phyloP scores from a whole-genome alignment of 2,329 filamentous ascomycete genomes.

The Ophiocordyceps camponoti-floridani region DNA sequence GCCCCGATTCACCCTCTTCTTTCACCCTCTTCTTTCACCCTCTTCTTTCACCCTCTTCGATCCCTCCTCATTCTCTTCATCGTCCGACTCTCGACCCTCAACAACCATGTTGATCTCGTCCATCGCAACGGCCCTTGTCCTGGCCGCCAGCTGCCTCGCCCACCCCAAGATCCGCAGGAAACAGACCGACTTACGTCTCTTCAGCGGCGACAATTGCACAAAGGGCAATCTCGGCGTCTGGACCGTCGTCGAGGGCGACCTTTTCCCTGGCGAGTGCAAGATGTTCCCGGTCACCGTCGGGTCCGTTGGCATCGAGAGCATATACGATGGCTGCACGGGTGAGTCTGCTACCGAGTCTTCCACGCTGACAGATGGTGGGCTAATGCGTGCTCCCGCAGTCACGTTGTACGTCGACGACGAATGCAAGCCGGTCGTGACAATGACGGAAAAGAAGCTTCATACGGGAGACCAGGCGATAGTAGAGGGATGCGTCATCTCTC shows the following conservation, averaged over 20 bases:
- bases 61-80: neutral
- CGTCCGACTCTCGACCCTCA: neutral
- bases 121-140: conserved; percentile 2
- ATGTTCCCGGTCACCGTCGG: conserved; percentile 3
- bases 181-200: conserved; percentile 10
- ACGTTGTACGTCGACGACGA: neutral
- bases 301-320: conserved; percentile 4
- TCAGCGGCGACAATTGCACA: conserved; percentile 5
- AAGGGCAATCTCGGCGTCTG: conserved; percentile 8
- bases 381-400: neutral
- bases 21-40: too few relatives aligned
- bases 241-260: conserved; percentile 9
- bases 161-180: conserved; percentile 7
- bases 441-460: too few relatives aligned
- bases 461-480: too few relatives aligned
- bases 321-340: conserved; percentile 6
- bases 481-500: too few relatives aligned
- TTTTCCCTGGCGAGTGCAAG: conserved; percentile 6
- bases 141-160: conserved; percentile 4
- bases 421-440: too few relatives aligned
- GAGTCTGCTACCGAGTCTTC: neutral
- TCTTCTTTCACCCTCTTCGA: too few relatives aligned
- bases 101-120: conserved; percentile 4
- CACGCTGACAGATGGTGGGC: neutral
- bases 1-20: too few relatives aligned